These are phyloP conservation scores for Boletus pseudo-olivaceus DNA, from an alignment of 768 basidiomycete genomes.

Conservation along the genomic window DNA sequence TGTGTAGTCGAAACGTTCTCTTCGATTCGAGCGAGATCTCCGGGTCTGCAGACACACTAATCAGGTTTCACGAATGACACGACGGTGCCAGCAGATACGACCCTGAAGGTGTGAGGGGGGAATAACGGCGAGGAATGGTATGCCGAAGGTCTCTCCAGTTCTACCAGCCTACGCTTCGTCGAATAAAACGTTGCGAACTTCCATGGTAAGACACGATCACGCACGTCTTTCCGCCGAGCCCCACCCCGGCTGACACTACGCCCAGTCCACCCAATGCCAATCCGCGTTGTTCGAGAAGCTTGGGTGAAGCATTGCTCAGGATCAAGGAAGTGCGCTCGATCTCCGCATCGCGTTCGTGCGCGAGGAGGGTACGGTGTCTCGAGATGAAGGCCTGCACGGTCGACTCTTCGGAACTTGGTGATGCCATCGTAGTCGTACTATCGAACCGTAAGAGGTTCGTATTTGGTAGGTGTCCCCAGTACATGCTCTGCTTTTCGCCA, in stretches of 20 bases:
- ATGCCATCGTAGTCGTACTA: slow-evolving; percentile 3
- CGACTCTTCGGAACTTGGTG: slow-evolving; percentile 20
- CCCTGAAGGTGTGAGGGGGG: slow-evolving; percentile 87
- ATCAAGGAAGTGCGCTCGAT: slow-evolving; percentile 75
- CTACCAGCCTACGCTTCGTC: slow-evolving; percentile 65
- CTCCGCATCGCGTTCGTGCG: slow-evolving; percentile 78
- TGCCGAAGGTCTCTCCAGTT: slow-evolving; percentile 79
- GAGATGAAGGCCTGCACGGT: slow-evolving; percentile 57
- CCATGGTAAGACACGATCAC: slow-evolving; percentile 1
- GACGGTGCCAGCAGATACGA: slow-evolving; percentile 11
- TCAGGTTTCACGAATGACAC: slow-evolving; percentile 4
- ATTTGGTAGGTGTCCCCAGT: neutral
- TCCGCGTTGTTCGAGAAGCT: slow-evolving; percentile 84
- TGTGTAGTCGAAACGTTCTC: slow-evolving; percentile 50
- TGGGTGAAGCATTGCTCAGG: slow-evolving; percentile 77
- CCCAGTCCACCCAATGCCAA: slow-evolving; percentile 75
- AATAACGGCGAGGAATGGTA: slow-evolving; percentile 69
- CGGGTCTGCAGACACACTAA: slow-evolving; percentile 50
- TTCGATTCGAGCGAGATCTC: slow-evolving; percentile 86
- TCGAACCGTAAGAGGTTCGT: neutral
- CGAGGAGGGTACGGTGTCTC: slow-evolving; percentile 63
- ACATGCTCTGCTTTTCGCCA: too few species aligned
- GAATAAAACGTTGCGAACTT: slow-evolving; percentile 16
- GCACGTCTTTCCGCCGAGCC: slow-evolving; percentile 91
- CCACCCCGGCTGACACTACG: slow-evolving; percentile 68